Conservation (phyloP, 805 yeast genomes). For the Blastobotrys peoriensis region DNA sequence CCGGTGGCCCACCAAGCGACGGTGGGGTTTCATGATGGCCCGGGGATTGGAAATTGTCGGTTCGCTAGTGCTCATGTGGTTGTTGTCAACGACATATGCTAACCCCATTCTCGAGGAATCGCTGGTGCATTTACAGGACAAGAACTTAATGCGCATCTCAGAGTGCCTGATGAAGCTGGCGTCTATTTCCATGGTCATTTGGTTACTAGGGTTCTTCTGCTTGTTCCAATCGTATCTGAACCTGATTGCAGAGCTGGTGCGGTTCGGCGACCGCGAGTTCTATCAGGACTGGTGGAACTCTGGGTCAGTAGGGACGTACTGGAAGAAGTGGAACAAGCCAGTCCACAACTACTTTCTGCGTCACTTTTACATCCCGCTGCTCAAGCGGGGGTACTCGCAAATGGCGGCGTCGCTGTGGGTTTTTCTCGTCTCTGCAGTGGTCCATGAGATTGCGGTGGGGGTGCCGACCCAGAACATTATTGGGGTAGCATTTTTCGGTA, state of each 20-base stretch:
- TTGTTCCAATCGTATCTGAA: slow-evolving; percentile 40
- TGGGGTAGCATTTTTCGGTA: slow-evolving; percentile 41
- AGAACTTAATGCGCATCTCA: slow-evolving; percentile 23
- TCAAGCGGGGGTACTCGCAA: slow-evolving; percentile 30
- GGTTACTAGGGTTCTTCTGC: slow-evolving; percentile 39
- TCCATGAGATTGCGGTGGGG: slow-evolving; percentile 43
- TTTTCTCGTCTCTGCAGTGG: slow-evolving; percentile 38
- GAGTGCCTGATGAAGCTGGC: slow-evolving; percentile 37
- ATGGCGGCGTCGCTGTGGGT: slow-evolving; percentile 32
- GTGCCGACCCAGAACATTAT: slow-evolving; percentile 42
- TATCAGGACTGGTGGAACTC: slow-evolving; percentile 48
- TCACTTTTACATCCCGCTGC: slow-evolving; percentile 38
- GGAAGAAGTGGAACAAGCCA: slow-evolving; percentile 44
- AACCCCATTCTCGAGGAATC: slow-evolving; percentile 38
- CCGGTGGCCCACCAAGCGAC: slow-evolving; percentile 24
- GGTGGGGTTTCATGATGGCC: slow-evolving; percentile 30
- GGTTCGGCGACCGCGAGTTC: slow-evolving; percentile 42
- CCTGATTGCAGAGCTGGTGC: slow-evolving; percentile 38
- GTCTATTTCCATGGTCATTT: slow-evolving; percentile 36
- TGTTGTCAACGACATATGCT: slow-evolving; percentile 37
- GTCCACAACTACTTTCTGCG: slow-evolving; percentile 38
- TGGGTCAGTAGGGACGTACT: slow-evolving; percentile 41
- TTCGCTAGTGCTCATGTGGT: slow-evolving; percentile 31
- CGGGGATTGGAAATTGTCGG: slow-evolving; percentile 34
- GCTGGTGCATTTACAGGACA: slow-evolving; percentile 25